Percentiles rank a stretch among this genome's conserved stretches.
Conservation (phyloP, 2,329 filamentous ascomycete genomes). For the Microsporum ferrugineum region DNA sequence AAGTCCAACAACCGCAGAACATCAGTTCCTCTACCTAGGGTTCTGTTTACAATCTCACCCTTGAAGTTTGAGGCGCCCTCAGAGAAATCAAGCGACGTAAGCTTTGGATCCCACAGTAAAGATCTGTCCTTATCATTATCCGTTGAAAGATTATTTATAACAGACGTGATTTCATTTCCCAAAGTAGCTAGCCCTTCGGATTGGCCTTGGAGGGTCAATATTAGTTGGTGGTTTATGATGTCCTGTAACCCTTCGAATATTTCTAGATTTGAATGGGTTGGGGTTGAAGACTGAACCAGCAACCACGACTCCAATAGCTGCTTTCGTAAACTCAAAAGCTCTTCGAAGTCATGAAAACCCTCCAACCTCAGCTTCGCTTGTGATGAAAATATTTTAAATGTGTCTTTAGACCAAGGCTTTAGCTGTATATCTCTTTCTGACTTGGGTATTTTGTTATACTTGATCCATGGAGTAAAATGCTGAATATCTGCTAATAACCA, state of each 20-base stretch:
- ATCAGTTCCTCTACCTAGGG: conserved; percentile 60
- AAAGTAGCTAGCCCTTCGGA: conserved; percentile 54
- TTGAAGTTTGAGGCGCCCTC: conserved; percentile 59
- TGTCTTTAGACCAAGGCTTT: conserved; percentile 51
- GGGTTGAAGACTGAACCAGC: conserved; percentile 52
- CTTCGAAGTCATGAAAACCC: conserved; percentile 53
- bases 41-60: conserved; percentile 53
- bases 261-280: conserved; percentile 40
- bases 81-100: conserved; percentile 54
- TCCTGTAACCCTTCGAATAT: conserved; percentile 59
- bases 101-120: conserved; percentile 55
- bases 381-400: conserved; percentile 48
- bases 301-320: conserved; percentile 66
- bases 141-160: conserved; percentile 47
- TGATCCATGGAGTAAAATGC: conserved; percentile 77
- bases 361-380: conserved; percentile 52
- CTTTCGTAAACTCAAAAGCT: conserved; percentile 58
- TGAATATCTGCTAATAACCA: conserved; percentile 77
- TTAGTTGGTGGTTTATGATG: conserved; percentile 57
- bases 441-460: conserved; percentile 62
- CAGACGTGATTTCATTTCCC: conserved; percentile 51
- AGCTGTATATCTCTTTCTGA: conserved; percentile 51
- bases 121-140: conserved; percentile 28
- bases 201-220: conserved; percentile 51
- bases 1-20: conserved; percentile 51